Conservation (phyloP, 2,329 filamentous ascomycete genomes). For the Sphaceloma murrayae region DNA sequence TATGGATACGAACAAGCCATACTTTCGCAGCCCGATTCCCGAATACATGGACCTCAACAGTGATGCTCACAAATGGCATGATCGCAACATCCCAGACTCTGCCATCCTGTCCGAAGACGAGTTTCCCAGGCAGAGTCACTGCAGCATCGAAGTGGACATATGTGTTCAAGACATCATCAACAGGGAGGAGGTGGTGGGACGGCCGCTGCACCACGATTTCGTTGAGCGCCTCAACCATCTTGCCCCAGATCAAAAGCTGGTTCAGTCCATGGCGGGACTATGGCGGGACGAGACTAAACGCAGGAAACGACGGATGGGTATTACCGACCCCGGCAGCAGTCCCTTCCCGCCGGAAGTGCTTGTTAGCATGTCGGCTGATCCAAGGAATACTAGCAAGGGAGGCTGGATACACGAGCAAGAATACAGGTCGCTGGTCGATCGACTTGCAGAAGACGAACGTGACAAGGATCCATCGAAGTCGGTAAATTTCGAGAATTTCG, state of each 20-base stretch:
- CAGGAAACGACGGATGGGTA: conserved; percentile 61
- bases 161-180: conserved; percentile 84
- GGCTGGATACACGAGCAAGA: conserved; percentile 92
- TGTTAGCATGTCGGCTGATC: conserved; percentile 80
- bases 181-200: conserved; percentile 60
- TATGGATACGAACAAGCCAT: conserved; percentile 60
- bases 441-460: conserved; percentile 57
- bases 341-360: conserved; percentile 74
- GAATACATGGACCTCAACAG: conserved; percentile 53
- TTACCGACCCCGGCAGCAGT: conserved; percentile 54
- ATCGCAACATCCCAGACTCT: conserved; percentile 53
- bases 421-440: conserved; percentile 55
- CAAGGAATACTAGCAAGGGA: conserved; percentile 59
- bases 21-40: conserved; percentile 69
- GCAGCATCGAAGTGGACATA: conserved; percentile 80
- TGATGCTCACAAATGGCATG: conserved; percentile 67
- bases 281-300: conserved; percentile 85
- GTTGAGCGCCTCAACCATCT: conserved; percentile 59
- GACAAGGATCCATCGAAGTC: conserved; percentile 35
- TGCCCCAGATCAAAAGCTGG: conserved; percentile 63
- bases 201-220: conserved; percentile 81
- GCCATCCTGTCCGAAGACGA: conserved; percentile 52
- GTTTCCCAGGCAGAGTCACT: conserved; percentile 75
- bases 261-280: conserved; percentile 85
- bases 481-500: conserved; percentile 57